A percentile compares a stretch with the other conserved stretches of the same genome.
Conservation (phyloP, 2,329 filamentous ascomycete genomes). For the Aspergillus pseudoterreus region DNA sequence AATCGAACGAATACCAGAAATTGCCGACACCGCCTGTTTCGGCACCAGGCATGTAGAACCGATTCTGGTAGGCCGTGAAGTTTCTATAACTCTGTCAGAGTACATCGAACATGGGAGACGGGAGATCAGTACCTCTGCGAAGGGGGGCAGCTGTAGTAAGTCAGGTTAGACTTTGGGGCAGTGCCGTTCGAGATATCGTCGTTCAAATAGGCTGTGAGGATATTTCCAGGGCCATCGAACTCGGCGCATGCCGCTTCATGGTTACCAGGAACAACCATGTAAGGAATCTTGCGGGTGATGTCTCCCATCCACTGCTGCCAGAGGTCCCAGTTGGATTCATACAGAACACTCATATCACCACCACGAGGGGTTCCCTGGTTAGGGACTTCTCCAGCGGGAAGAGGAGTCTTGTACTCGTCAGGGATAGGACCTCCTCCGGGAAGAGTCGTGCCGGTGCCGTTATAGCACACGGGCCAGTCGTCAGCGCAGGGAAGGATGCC, state of each 20-base stretch:
- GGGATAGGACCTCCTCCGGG: conserved; percentile 34
- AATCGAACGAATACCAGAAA: conserved; percentile 56
- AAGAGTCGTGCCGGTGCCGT: conserved; percentile 43
- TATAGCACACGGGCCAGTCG: conserved; percentile 52
- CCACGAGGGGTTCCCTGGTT: conserved; percentile 47
- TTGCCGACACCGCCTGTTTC: conserved; percentile 49
- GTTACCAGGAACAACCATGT: conserved; percentile 52
- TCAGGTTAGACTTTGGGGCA: conserved; percentile 35
- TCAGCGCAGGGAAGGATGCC: conserved; percentile 49
- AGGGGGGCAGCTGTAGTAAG: conserved; percentile 51
- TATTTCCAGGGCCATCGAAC: conserved; percentile 46
- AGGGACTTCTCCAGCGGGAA: conserved; percentile 44
- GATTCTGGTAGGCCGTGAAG: conserved; percentile 51
- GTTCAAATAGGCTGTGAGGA: conserved; percentile 47
- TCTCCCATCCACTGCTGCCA: conserved; percentile 50
- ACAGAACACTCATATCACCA: conserved; percentile 49
- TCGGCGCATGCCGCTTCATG: conserved; percentile 50
- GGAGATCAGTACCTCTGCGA: conserved; percentile 40
- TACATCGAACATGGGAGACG: too few species aligned
- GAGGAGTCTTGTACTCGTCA: conserved; percentile 42
- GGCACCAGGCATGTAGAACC: conserved; percentile 50
- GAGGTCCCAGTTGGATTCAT: conserved; percentile 52
- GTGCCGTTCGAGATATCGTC: conserved; percentile 43
- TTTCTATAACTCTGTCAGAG: conserved; percentile 29
- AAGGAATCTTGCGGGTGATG: conserved; percentile 44